Evolutionary conservation across 345 rosid species (phyloP), one percentile per base, ranked within the genome.

Genomic region (Aurinia saxatilis): DNA sequence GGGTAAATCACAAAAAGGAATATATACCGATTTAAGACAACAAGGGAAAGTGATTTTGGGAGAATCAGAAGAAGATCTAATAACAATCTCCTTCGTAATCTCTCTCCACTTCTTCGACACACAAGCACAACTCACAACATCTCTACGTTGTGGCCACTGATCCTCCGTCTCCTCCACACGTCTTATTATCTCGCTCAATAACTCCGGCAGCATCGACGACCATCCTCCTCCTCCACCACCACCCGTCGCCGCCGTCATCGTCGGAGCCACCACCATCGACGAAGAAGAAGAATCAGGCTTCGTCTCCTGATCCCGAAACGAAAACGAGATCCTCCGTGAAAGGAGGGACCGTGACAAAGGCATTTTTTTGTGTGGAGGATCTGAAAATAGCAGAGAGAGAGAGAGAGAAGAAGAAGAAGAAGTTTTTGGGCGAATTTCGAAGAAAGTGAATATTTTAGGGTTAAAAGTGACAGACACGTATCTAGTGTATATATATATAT

Each of bases 21-120:
- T n/a, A n/a, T 7, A 5, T 44, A 91, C 98, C 90, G 81, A 84
- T 68, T 86, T 88, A 31, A 92, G 96, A 50, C 91, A 88, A 52
- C 93, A 82, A 73, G 98, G 98, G 76, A 88, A 92, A 33, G 98
- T 91, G 33, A 91, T 91, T 65, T 72, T 81, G 65, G 81, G 87
- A 6, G 42, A 45, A 19, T 55, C 65, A 17, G 31, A 63, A 44
- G 81, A 71, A 17, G 91, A 79, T 70, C 36, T 65, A 48, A n/a
- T n/a, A n/a, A 85, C 87, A 42, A 83, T 72, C 23, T 84, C 93
- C 39, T 65, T 80, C 18, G 89, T 73, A 47, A 81, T 70, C 3
- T 81, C 86, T 77, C 98, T 86, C 95, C 98, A 92, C 55, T 78
- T 78, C 76, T 83, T 88, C 11, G 96, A 86, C 21, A 86, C 98